A percentile compares a stretch with the other conserved stretches of the same genome.
Evolutionary conservation across 2,329 filamentous ascomycete species (phyloP).

Genomic region (Cytospora mali): DNA sequence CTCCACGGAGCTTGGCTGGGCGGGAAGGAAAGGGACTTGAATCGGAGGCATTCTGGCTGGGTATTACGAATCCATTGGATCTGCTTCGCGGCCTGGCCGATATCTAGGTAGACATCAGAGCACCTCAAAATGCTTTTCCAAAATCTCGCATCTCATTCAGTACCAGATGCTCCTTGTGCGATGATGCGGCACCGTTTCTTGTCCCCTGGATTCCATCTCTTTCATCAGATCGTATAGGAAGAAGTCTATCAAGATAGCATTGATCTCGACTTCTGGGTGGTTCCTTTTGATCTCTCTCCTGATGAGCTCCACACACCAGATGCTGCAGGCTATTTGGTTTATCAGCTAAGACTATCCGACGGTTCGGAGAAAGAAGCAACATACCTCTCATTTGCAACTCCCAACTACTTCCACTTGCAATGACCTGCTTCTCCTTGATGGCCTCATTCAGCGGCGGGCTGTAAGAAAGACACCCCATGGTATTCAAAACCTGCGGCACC

Average conservation of each 20-base stretch:
- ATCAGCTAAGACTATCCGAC: neutral
- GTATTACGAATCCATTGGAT: neutral
- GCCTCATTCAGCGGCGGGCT: constrained; percentile 76
- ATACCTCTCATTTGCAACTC: constrained; percentile 84
- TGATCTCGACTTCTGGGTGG: constrained; percentile 72
- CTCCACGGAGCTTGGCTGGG: constrained; percentile 7
- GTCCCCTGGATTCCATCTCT: constrained; percentile 67
- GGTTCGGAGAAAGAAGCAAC: constrained; percentile 29
- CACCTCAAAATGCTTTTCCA: neutral
- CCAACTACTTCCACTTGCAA: constrained; percentile 74
- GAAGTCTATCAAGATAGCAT: constrained; percentile 95
- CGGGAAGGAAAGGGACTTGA: neutral
- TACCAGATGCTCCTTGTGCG: constrained; percentile 95
- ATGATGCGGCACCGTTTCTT: constrained; percentile 76
- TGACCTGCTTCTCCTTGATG: constrained; percentile 64
- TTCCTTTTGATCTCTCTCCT: constrained; percentile 73
- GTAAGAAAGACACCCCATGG: constrained; percentile 80
- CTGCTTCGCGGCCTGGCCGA: neutral
- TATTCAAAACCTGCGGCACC: constrained; percentile 88
- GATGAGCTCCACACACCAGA: constrained; percentile 94
- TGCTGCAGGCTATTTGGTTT: constrained; percentile 69
- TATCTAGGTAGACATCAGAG: neutral
- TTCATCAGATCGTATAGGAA: constrained; percentile 96
- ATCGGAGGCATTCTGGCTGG: constrained; percentile 16
- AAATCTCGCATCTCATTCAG: constrained; percentile 44